Conservation (phyloP, 495 filamentous ascomycete species). For the Cercophora scortea region DNA sequence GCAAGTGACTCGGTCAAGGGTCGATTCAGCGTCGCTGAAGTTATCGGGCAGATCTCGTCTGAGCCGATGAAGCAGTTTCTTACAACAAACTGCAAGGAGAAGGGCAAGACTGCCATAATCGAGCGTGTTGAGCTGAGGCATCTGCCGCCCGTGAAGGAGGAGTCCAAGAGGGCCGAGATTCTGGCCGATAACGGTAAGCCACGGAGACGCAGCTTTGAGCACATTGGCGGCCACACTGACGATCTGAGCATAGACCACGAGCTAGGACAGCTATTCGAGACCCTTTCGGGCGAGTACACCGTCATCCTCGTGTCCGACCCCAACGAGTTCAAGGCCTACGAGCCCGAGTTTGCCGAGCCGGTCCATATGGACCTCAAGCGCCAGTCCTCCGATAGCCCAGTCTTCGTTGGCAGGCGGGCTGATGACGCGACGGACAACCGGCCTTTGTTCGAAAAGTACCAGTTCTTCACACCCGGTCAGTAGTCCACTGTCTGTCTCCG, state of each 20-base stretch:
- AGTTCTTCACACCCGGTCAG: conserved; percentile 70
- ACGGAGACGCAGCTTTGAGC: too few relatives aligned
- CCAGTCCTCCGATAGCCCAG: conserved; percentile 9
- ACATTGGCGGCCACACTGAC: too few relatives aligned
- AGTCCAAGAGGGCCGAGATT: conserved; percentile 37
- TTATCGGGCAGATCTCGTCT: conserved; percentile 49
- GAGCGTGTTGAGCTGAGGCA: conserved; percentile 46
- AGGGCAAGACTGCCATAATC: conserved; percentile 31
- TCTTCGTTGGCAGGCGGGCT: conserved; percentile 7
- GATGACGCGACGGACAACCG: conserved; percentile 25
- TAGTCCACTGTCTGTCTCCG: neutral
- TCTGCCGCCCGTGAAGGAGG: conserved; percentile 32
- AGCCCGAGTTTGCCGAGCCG: conserved; percentile 33
- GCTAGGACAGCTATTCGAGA: conserved; percentile 28
- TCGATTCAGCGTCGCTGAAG: conserved; percentile 47
- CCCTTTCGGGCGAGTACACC: conserved; percentile 33
- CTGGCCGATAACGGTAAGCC: conserved; percentile 58
- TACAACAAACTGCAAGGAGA: conserved; percentile 20
- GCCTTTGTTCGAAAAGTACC: conserved; percentile 83
- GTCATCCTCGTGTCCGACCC: conserved; percentile 36
- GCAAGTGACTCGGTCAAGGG: conserved; percentile 11
- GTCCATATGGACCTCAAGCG: conserved; percentile 45
- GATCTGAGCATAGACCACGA: conserved; percentile 24
- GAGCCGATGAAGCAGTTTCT: conserved; percentile 27
- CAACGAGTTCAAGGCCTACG: conserved; percentile 35